Percentiles rank a stretch among this genome's conserved stretches.
Evolutionary conservation across 1,284 basidiomycete species (phyloP).

Genomic region (Ganoderma sp.): DNA sequence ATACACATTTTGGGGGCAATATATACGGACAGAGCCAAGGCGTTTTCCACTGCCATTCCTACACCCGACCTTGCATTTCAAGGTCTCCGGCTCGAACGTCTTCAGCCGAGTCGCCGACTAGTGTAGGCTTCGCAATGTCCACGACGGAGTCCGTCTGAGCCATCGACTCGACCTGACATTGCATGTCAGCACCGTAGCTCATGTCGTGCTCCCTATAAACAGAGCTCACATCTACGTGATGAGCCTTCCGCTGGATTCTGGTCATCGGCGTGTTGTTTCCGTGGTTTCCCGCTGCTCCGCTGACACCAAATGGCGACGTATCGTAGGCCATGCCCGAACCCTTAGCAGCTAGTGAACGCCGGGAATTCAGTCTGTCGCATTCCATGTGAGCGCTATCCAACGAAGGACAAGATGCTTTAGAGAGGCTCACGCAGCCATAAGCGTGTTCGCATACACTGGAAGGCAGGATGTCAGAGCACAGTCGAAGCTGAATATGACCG

Average conservation of each 20-base stretch:
- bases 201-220: not conserved
- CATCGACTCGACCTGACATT: not conserved
- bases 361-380: conserved; percentile 8
- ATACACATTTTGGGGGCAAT: too few species aligned
- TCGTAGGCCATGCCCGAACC: conserved; percentile 1
- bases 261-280: not conserved
- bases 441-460: conserved; percentile 13
- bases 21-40: too few species aligned
- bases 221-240: not conserved
- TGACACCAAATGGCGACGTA: conserved; percentile 10
- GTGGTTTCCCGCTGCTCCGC: not conserved
- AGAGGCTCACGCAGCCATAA: conserved; percentile 11
- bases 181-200: not conserved
- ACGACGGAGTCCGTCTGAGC: not conserved
- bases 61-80: too few species aligned
- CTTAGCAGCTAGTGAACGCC: not conserved
- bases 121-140: not conserved
- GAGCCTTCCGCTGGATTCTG: not conserved
- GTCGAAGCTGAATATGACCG: not conserved
- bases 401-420: too few species aligned
- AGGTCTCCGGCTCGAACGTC: not conserved
- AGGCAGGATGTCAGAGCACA: not conserved
- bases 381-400: too few species aligned
- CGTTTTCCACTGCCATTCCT: too few species aligned
- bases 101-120: not conserved